Evolutionary conservation across 345 rosid genomes (phyloP), one percentile per base, ranked within the genome.

Genomic region (Leavenworthia alabamica): DNA sequence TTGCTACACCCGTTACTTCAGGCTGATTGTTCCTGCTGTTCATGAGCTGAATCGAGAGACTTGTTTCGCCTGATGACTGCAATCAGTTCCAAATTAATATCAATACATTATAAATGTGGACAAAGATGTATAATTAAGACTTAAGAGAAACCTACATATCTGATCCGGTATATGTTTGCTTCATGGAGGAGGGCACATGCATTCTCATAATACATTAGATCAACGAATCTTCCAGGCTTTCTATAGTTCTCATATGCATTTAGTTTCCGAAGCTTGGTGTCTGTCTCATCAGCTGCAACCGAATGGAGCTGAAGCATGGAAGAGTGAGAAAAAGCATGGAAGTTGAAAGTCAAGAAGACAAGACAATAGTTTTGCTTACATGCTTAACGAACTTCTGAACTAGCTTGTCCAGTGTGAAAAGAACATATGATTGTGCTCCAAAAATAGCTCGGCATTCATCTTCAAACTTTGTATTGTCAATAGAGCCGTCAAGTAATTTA

Each of bases 371-470:
- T 40, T 39, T 36, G 47, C 78, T 73, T 72, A 88, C 99, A 82
- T 86, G 97, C 75, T 86, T 90, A 66, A 88, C 95, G 61, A 90
- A 81, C 78, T 89, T 89, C 77, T 80, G 85, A 40, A 93, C 83
- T 73, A 93, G 75, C 73, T 93, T 89, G 80, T 93, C 99, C 82
- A 93, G 72, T 39, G 99, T 93, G 81, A 93, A 93, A 10, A 93
- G 80, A 35, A 93, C 74, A 61, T 93, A 93, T 37, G 99, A 89
- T 70, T 90, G 97, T 52, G 97, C 87, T 66, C 99, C 99, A 59
- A 93, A 79, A 69, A 83, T 79, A 75, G 97, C 86, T 27, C 97
- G 95, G 61, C 97, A 93, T 19, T 93, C 99, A 62, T 93, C 99
- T 81, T 93, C 99, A 64, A 87, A 93, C 80, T 90, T 93, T 27